These are phyloP conservation scores for Leishmania martiniquensis DNA, from an alignment of 208 protist species.

Conservation along the genomic window DNA sequence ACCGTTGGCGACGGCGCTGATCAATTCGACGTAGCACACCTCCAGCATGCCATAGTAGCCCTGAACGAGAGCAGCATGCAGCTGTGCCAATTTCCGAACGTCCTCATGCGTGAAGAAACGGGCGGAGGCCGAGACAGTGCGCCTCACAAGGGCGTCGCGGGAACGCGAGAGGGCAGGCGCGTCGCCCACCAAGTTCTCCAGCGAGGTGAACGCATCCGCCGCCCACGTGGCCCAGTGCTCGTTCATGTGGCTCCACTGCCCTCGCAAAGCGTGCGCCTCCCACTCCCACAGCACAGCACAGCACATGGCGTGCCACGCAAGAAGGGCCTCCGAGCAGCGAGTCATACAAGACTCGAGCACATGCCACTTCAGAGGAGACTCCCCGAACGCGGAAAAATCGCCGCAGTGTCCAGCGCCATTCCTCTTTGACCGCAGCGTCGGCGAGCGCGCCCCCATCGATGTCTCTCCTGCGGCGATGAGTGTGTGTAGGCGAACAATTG, in stretches of 20 bases:
- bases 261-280: conserved; percentile 9
- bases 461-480: conserved; percentile 16
- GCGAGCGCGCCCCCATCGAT: neutral
- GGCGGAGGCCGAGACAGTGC: conserved; percentile 24
- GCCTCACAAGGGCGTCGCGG: neutral
- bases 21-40: conserved; percentile 68
- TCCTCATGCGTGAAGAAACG: conserved; percentile 1
- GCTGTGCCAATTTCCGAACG: conserved; percentile 11
- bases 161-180: neutral
- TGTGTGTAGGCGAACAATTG: conserved; percentile 17
- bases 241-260: neutral
- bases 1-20: conserved; percentile 48
- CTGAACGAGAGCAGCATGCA: conserved; percentile 22
- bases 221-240: neutral
- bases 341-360: conserved; percentile 14
- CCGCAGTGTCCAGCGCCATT: conserved; percentile 5
- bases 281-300: conserved; percentile 32
- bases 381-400: neutral
- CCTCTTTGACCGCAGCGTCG: neutral
- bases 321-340: conserved; percentile 14
- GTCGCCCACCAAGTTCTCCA: neutral
- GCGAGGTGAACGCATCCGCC: neutral
- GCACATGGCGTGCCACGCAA: conserved; percentile 38
- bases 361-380: conserved; percentile 12
- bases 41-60: conserved; percentile 57